A percentile compares a stretch with the other conserved stretches of the same genome.
phyloP scores from a whole-genome alignment of 177 flowering plant genomes.

The Vitis hybrid region DNA sequence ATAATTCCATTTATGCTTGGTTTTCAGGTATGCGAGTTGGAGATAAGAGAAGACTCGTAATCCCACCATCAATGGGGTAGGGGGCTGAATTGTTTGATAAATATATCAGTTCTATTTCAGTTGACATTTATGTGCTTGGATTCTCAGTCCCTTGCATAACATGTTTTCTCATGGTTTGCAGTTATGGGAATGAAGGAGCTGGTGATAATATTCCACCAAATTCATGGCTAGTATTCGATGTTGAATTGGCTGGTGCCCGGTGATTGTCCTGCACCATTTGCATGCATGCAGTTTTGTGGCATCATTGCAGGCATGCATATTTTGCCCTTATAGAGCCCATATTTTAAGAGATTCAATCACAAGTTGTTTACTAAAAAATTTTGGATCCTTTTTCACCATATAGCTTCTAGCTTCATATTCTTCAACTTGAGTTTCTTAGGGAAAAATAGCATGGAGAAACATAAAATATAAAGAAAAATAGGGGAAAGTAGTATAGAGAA shows the following conservation, averaged over 20 bases:
- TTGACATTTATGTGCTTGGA: not conserved
- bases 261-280: conserved; percentile 7
- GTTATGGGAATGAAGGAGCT: conserved; percentile 70
- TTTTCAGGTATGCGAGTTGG: conserved; percentile 50
- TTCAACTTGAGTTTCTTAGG: too few species aligned
- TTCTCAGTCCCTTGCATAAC: not conserved
- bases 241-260: conserved; percentile 75
- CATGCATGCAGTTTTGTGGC: too few species aligned
- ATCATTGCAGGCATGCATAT: too few species aligned
- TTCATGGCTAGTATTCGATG: conserved; percentile 85
- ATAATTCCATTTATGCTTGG: too few species aligned
- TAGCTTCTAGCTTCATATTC: too few species aligned
- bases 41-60: conserved; percentile 38
- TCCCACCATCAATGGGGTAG: conserved; percentile 55
- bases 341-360: too few species aligned
- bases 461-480: too few species aligned
- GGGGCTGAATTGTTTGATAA: not conserved
- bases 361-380: too few species aligned
- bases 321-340: too few species aligned
- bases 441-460: too few species aligned
- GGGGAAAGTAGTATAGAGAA: too few species aligned
- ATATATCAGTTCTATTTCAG: not conserved
- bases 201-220: conserved; percentile 71
- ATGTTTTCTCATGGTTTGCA: conserved; percentile 29
- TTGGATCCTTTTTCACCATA: too few species aligned